Evolutionary conservation across 176 grass and related monocot genomes (phyloP), one percentile per base, ranked within the genome.

Genomic region (Bolboschoenus planiculmis): DNA sequence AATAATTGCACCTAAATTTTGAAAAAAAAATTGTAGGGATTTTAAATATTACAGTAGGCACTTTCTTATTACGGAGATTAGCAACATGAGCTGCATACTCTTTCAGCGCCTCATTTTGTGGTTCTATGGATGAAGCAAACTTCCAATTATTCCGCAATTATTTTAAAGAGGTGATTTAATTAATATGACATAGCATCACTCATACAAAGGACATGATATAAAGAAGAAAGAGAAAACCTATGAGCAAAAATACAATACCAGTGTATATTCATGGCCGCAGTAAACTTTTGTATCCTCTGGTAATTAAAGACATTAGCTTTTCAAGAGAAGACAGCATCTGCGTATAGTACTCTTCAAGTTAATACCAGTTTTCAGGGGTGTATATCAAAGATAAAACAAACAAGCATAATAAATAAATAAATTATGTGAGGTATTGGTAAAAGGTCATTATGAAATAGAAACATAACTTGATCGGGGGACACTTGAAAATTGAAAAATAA

Each of bases 251-350:
- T 29, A 34, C 71, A 44, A 75, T 65, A 99, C 96, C 96, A 93
- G 78, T 83, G 96, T 99, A 84, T 99, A 99, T 75, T 99, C 96
- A 83, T 99, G 96, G 72, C 96, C 96, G 35, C 92, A 95, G 35
- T 99, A 99, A 76, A 95, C 86, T 73, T 91, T 91, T 8, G 96
- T 99, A 58, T 83, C 89, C 23, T 99, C 96, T 27, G 96, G 96
- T 31, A 99, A n/a, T n/a, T n/a, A n/a, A 85, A 81, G 92, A 88
- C 64, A 87, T 86, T 71, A 95, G 89, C 87, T 95, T 93, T 61
- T 87, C 73, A 72, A 99, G 92, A 68, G 96, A 99, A 83, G 96
- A 79, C 80, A 84, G 37, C 92, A 99, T 99, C 96, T 99, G 87
- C 87, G 85, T 84, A 66, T 37, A 39, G 75, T 68, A 47, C 54